Conservation (phyloP, 148 eudicot genomes). For the Gaultheria prostrata region DNA sequence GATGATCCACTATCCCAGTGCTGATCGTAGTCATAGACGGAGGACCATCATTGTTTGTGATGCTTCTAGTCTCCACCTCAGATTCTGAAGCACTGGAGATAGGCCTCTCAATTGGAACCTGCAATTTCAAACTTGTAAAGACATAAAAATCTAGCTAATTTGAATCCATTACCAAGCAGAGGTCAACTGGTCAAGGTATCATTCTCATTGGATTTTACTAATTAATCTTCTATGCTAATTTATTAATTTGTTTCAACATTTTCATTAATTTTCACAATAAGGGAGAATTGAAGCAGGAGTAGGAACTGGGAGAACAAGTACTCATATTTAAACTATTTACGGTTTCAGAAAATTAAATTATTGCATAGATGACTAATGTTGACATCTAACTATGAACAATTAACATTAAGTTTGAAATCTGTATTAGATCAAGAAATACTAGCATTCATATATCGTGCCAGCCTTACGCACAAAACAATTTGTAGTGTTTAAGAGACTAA, state of each 20-base stretch:
- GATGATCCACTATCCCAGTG: neutral
- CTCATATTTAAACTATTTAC: neutral
- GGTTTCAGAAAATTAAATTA: neutral
- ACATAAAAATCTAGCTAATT: neutral
- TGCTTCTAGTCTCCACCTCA: neutral
- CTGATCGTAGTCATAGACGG: neutral
- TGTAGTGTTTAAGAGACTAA: neutral
- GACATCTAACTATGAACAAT: neutral
- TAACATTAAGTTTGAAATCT: neutral
- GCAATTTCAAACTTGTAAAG: neutral
- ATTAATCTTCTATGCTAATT: neutral
- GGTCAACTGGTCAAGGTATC: neutral
- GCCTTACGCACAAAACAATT: neutral
- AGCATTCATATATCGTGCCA: neutral
- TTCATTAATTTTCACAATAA: neutral
- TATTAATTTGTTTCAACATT: neutral
- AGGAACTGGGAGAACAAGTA: neutral
- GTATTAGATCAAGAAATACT: neutral
- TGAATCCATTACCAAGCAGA: neutral
- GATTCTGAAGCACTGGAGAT: neutral
- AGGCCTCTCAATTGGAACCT: conserved; percentile 19
- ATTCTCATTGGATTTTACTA: neutral
- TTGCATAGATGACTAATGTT: neutral
- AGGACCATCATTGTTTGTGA: neutral
- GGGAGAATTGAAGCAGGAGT: neutral